Evolutionary conservation across 169 alveolate species (phyloP).

Genomic region (Eimeria acervulina): DNA sequence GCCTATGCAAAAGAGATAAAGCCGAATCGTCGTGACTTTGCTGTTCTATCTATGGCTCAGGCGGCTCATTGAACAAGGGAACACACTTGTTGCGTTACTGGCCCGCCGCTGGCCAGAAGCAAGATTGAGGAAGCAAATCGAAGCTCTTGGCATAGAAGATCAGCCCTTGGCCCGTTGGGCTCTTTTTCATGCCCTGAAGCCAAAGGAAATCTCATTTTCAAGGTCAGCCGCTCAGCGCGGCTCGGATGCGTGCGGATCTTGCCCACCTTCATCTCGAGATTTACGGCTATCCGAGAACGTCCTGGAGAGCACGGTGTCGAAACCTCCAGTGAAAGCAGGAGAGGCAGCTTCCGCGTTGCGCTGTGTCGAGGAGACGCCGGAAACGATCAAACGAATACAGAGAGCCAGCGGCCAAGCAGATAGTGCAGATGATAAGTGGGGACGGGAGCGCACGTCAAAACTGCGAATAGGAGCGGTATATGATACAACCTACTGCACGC

Average conservation of each 20-base stretch:
- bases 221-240: not conserved
- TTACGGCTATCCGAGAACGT: not conserved
- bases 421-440: not conserved
- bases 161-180: conserved; percentile 75
- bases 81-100: conserved; percentile 69
- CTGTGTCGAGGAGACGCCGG: conserved; percentile 1
- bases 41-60: conserved; percentile 31
- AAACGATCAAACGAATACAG: not conserved
- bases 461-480: not conserved
- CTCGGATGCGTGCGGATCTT: not conserved
- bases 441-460: not conserved
- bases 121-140: conserved; percentile 38
- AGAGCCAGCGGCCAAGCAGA: not conserved
- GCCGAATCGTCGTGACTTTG: not conserved
- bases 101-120: conserved; percentile 77
- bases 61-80: conserved; percentile 60
- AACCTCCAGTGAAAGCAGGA: not conserved
- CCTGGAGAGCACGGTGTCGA: not conserved
- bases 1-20: not conserved
- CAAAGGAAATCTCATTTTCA: not conserved
- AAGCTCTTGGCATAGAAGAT: conserved; percentile 57
- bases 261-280: not conserved
- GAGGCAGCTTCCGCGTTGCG: not conserved
- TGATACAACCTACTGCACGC: not conserved
- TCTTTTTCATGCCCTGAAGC: conserved; percentile 55